Evolutionary conservation across 2,329 filamentous ascomycete species (phyloP), one percentile per base, ranked within the genome.

Genomic region (Hypoxylon sp.): DNA sequence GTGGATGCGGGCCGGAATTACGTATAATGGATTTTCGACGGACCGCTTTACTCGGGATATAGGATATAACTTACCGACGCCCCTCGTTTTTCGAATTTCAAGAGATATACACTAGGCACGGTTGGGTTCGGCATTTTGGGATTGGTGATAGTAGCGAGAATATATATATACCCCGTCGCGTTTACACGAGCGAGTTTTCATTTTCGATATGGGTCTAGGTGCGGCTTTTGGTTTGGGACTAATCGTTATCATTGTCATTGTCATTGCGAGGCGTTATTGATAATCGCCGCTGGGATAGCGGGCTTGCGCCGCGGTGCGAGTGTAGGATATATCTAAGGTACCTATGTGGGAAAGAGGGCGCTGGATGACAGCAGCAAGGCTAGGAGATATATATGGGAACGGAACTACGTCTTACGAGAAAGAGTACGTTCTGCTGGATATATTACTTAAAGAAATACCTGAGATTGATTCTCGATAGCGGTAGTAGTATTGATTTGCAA

Each of bases 1-100:
- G 71, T 84, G 27, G 80, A 81, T 59, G 75, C 76, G 3, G 75
- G 76, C 42, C 77, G 77, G 62, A 77, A 78, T 64, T 85, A 85
- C 75, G 81, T 81, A 35, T 76, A n/a, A 58, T 27, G 50, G 17
- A 17, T 20, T 5, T 50, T 56, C 8, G 33, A 44, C 30, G 25
- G 27, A n/a, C 35, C 35, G 35, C 35, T n/a, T 10, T n/a, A 14
- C 35, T 6, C 4, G 4, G 4, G 35, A 42, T 8, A 17, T 42
- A 42, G 2, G 1, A 8, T 2, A n/a, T 8, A 42, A 42, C 33
- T 20, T 56, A 37, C 17, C 27, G 53, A 40, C 25, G 48, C 48
- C 35, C 13, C 35, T 33, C 25, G 27, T 61, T 61, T 60, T 60
- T 33, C 42, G 22, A 6, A 42, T 42, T 42, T 42, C 37, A 8